phyloP scores from a whole-genome alignment of 176 grass and related monocot genomes.

The Guadua angustifolia region DNA sequence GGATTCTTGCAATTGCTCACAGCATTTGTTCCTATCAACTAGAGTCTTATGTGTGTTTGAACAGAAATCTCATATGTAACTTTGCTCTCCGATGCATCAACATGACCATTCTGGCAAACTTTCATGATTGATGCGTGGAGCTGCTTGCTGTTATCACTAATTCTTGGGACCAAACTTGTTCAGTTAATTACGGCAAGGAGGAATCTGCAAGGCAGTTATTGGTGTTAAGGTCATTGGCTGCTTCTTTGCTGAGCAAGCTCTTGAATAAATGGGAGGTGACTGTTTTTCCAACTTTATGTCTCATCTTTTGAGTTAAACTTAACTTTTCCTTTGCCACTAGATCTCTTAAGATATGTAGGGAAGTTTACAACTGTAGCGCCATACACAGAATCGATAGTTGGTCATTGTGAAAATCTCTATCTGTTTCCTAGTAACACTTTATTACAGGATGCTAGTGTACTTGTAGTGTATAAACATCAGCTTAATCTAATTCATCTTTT shows the following conservation, averaged over 20 bases:
- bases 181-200: not conserved
- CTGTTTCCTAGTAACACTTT: not conserved
- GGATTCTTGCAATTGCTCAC: not conserved
- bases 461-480: not conserved
- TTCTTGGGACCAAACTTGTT: not conserved
- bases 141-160: not conserved
- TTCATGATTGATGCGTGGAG: slow-evolving; percentile 30
- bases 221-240: slow-evolving; percentile 7
- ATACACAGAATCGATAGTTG: not conserved
- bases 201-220: not conserved
- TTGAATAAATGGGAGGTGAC: slow-evolving; percentile 57
- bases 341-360: not conserved
- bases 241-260: slow-evolving; percentile 12
- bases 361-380: not conserved
- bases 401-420: not conserved
- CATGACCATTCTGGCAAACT: not conserved
- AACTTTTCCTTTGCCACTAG: not conserved
- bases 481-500: slow-evolving; percentile 30
- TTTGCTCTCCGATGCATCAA: not conserved
- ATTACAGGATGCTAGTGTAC: not conserved
- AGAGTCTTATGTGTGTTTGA: not conserved
- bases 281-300: not conserved
- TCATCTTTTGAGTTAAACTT: slow-evolving; percentile 18
- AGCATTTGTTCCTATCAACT: not conserved
- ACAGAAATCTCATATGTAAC: not conserved